phyloP scores from a whole-genome alignment of 768 basidiomycete genomes.

The Termitomyces sp. region DNA sequence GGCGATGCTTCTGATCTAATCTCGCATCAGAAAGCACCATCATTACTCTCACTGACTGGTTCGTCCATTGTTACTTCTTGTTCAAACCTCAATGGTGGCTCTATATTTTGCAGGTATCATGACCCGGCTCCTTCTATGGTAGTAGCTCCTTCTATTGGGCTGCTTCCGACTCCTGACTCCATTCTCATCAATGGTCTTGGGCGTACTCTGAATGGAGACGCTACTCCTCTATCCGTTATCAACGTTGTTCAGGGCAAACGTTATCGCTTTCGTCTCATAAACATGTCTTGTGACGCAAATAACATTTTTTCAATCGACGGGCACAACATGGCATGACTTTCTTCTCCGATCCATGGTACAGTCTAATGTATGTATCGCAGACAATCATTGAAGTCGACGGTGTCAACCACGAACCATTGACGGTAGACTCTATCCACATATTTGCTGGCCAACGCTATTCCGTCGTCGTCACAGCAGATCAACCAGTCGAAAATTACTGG shows the following conservation, averaged over 20 bases:
- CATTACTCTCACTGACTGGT: constrained; percentile 1
- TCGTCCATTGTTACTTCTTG: no score
- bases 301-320: constrained; percentile 42
- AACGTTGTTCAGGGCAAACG: constrained; percentile 28
- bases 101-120: no score
- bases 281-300: constrained; percentile 27
- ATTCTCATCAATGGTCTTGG: no score
- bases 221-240: constrained; percentile 28
- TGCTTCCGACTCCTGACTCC: neutral
- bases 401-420: neutral
- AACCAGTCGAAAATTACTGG: constrained; percentile 3
- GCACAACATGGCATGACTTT: constrained; percentile 30
- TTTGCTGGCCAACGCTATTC: no score
- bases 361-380: neutral
- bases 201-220: neutral
- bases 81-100: no score
- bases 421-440: neutral
- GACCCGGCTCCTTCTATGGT: no score
- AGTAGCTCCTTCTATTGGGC: no score
- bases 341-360: no score
- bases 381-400: constrained; percentile 4
- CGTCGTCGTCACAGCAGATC: neutral
- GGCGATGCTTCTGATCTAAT: no score
- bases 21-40: neutral
- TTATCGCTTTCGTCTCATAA: no score